Evolutionary conservation across 2,329 filamentous ascomycete genomes (phyloP), one percentile per base, ranked within the genome.

Genomic region (Sphaerulina musiva): DNA sequence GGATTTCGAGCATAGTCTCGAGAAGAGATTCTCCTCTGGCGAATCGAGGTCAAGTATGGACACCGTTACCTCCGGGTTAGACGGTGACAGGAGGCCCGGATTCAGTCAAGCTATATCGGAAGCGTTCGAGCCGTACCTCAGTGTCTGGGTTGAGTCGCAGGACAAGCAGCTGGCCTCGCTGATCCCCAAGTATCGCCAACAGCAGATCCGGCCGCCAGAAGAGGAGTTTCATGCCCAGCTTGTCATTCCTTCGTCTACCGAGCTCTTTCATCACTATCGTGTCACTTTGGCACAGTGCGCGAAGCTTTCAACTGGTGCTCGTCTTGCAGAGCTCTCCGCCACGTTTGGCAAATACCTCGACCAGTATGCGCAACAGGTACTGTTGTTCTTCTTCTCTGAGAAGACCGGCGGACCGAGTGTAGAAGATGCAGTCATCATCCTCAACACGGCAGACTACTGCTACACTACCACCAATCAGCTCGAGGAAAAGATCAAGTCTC

Each of bases 391-490:
- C 57, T 76, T 86, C 14, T 80, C 79, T 31, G 82, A 87, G 72
- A 66, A 82, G 69, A 61, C 78, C 62, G 70, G 78, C 66, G 64
- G 79, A 58, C 78, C 80, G 1, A 80, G 80, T 0, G 73, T 93
- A 2, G 84, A 95, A 64, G 87, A 95, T 59, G 81, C 87, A 3
- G 80, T 96, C 11, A 76, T 95, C 3, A 90, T 97, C 1, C 77
- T 98, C 46, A 98, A 98, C 68, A 97, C 93, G 1, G 92, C 93
- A 0, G 93, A 98, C 67, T 98, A 97, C 70, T 98, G 93, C 81
- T 92, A 96, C 67, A 83, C 83, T 26, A 97, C 95, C 31, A 93
- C 90, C 46, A 90, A 85, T 46, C 92, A 97, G 68, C 78, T 98
- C 0, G 92, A 97, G 69, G 91, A 97, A 65, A 95, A 88, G 70